Percentiles rank a stretch among this genome's conserved stretches.
Evolutionary conservation across 1,139 yeast species (phyloP).

Genomic region (Blastobotrys elegans): DNA sequence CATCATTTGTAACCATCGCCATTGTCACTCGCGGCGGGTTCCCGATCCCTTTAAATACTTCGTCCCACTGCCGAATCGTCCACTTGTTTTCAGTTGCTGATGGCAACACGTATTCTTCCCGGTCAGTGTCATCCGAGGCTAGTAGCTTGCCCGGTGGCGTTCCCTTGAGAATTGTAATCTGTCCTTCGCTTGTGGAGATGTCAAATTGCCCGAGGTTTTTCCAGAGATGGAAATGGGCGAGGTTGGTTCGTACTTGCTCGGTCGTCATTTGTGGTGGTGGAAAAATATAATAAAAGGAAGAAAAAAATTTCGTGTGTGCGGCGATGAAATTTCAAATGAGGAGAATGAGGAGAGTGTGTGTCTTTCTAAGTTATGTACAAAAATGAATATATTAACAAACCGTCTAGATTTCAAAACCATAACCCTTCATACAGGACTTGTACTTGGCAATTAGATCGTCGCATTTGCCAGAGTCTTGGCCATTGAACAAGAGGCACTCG

Average conservation of each 20-base stretch:
- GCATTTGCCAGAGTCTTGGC: constrained; percentile 83
- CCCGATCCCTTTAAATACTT: constrained; percentile 28
- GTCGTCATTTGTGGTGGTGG: constrained; percentile 3
- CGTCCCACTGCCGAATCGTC: constrained; percentile 33
- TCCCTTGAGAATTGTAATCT: constrained; percentile 24
- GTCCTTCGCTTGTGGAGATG: constrained; percentile 8
- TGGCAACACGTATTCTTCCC: constrained; percentile 29
- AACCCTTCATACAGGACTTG: constrained; percentile 87
- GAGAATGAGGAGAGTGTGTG: not conserved
- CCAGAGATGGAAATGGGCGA: constrained; percentile 55
- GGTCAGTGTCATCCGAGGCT: constrained; percentile 29
- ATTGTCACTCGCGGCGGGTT: constrained; percentile 45
- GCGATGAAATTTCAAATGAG: no score
- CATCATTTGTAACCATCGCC: constrained; percentile 58
- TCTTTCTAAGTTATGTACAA: not conserved
- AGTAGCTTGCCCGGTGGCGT: constrained; percentile 33
- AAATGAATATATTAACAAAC: not conserved
- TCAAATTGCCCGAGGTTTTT: constrained; percentile 33
- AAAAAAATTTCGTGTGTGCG: not conserved
- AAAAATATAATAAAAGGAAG: not conserved
- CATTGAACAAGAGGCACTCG: constrained; percentile 77
- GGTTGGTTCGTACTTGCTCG: constrained; percentile 33
- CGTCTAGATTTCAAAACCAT: constrained; percentile 55
- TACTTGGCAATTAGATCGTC: constrained; percentile 62
- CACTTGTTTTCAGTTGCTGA: constrained; percentile 28